Percentiles rank a stretch among this genome's conserved stretches.
phyloP scores from a whole-genome alignment of 345 rosid species.

The Populus alba region DNA sequence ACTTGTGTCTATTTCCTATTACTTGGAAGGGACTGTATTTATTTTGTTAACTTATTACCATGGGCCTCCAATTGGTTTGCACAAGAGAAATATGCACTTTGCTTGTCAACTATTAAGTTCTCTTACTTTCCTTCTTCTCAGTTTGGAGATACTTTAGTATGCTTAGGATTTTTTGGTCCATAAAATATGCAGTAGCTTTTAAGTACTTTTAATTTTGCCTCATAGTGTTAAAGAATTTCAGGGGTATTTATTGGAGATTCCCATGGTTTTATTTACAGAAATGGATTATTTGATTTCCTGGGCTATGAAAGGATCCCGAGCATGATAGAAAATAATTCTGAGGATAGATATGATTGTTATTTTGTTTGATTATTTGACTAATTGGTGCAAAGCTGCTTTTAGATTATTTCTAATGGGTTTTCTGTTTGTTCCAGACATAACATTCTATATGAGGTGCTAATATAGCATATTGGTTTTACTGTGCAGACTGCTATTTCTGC shows the following conservation, averaged over 20 bases:
- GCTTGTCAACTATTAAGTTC: background rate
- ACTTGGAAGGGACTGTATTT: background rate
- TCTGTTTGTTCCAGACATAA: background rate
- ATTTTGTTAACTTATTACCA: background rate
- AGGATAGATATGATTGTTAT: background rate
- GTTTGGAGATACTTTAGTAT: background rate
- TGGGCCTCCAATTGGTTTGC: background rate
- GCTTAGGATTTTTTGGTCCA: background rate
- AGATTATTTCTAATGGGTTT: background rate
- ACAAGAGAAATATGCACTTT: background rate
- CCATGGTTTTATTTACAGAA: background rate
- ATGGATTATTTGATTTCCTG: background rate
- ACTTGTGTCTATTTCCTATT: slow-evolving; percentile 7
- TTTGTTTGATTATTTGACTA: background rate
- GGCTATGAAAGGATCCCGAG: background rate
- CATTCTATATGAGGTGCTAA: background rate
- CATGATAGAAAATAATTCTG: background rate
- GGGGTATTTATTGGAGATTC: background rate
- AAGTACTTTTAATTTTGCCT: background rate
- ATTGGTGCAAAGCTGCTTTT: background rate
- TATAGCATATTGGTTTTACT: background rate
- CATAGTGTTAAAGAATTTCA: background rate
- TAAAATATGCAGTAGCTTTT: background rate
- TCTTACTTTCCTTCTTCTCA: background rate
- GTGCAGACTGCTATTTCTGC: slow-evolving; percentile 75